phyloP scores from a whole-genome alignment of 140 eudicot species.

The Oenanthe javanica region DNA sequence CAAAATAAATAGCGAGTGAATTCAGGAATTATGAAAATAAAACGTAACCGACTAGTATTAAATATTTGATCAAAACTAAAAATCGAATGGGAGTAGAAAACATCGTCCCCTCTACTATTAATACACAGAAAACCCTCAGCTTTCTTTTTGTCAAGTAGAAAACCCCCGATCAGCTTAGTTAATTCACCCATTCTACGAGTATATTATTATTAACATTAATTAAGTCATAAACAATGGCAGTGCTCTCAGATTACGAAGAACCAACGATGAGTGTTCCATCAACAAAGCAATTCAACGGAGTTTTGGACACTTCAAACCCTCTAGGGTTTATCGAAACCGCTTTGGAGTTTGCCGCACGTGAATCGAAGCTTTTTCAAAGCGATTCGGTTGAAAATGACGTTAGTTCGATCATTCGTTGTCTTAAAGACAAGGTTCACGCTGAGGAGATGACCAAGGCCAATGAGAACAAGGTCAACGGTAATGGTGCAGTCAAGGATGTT shows the following conservation, averaged over 20 bases:
- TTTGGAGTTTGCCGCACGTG: constrained; percentile 53
- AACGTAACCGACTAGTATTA: no score
- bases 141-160: no score
- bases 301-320: constrained; percentile 56
- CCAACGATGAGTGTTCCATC: constrained; percentile 20
- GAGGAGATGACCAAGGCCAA: constrained; percentile 32
- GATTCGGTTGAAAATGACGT: constrained; percentile 49
- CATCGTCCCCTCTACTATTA: not conserved
- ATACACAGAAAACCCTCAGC: not conserved
- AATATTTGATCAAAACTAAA: no score
- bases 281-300: constrained; percentile 47
- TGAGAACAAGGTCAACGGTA: constrained; percentile 11
- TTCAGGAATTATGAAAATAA: no score
- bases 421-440: constrained; percentile 46
- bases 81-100: not conserved
- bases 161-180: no score
- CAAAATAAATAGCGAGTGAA: no score
- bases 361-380: constrained; percentile 56
- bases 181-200: no score
- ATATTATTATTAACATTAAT: no score
- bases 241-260: constrained; percentile 70
- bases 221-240: constrained; percentile 44
- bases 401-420: constrained; percentile 45
- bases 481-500: constrained; percentile 17
- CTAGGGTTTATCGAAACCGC: constrained; percentile 51